Conservation (phyloP, 352 stramenopile species). For the Phytophthora podocarpi region DNA sequence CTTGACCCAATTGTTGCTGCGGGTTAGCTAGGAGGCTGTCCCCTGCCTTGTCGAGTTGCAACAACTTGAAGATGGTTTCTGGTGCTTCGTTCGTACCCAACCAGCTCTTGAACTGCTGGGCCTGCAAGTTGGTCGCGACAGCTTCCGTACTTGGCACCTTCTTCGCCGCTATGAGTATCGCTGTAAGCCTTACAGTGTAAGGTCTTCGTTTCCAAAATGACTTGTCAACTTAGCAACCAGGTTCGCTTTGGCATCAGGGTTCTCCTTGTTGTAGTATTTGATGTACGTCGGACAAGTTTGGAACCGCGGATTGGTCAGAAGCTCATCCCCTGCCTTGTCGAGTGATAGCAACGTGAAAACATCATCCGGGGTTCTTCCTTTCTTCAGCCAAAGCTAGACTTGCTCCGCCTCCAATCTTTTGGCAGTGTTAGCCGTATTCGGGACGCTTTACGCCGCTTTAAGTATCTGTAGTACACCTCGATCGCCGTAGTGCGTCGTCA, state of each 20-base stretch:
- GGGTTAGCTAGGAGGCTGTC: neutral
- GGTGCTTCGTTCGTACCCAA: neutral
- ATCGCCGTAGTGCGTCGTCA: neutral
- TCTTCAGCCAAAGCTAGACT: slow-evolving; percentile 1
- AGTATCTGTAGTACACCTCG: neutral
- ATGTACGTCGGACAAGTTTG: slow-evolving; percentile 4
- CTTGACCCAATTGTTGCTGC: neutral
- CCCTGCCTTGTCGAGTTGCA: neutral
- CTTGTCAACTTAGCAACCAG: neutral
- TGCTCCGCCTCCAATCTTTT: slow-evolving; percentile 6
- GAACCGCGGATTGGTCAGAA: neutral
- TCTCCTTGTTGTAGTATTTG: slow-evolving; percentile 5
- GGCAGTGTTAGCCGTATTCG: neutral
- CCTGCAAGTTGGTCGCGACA: neutral
- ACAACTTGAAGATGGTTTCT: neutral
- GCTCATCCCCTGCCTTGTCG: neutral
- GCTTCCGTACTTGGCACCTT: slow-evolving; percentile 1
- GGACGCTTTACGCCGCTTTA: neutral
- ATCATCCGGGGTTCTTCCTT: neutral
- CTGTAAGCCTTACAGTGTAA: too few species aligned
- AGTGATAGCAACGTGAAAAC: neutral
- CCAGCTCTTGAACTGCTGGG: slow-evolving; percentile 1
- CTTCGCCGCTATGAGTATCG: neutral
- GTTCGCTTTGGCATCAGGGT: neutral
- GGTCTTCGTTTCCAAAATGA: neutral